A percentile compares a stretch with the other conserved stretches of the same genome.
phyloP scores from a whole-genome alignment of 306 rosid species.

The Albizia julibrissin region DNA sequence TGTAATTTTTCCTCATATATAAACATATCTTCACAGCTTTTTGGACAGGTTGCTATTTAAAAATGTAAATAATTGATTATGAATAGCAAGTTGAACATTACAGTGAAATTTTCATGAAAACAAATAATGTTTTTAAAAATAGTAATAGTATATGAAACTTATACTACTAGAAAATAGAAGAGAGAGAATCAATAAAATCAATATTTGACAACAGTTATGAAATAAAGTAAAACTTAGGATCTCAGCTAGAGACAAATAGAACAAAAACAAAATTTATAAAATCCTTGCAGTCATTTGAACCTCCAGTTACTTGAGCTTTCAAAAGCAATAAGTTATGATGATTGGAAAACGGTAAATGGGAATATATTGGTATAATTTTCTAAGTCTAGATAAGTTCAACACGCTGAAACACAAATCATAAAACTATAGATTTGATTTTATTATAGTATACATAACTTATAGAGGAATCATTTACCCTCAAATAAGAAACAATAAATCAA shows the following conservation, averaged over 20 bases:
- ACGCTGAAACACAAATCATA: background rate
- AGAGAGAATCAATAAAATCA: too few species aligned
- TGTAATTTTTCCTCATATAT: background rate
- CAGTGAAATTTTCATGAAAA: background rate
- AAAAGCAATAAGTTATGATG: background rate
- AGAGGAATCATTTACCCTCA: background rate
- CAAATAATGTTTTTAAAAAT: background rate
- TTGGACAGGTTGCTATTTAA: background rate
- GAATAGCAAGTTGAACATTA: slow-evolving; percentile 3
- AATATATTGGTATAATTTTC: background rate
- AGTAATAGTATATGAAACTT: background rate
- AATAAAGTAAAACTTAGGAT: slow-evolving; percentile 25
- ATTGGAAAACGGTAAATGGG: background rate
- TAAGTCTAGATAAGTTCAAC: slow-evolving; percentile 28
- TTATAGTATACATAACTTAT: background rate
- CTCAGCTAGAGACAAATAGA: background rate
- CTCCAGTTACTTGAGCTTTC: background rate
- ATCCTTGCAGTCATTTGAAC: background rate
- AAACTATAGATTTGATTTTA: background rate
- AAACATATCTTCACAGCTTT: slow-evolving; percentile 1
- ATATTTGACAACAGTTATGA: background rate
- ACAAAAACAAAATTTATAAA: background rate
- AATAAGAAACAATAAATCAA: background rate
- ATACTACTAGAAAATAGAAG: too few species aligned
- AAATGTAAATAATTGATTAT: background rate